Evolutionary conservation across 768 basidiomycete genomes (phyloP), one percentile per base, ranked within the genome.

Genomic region (Kwoniella dejecticola): DNA sequence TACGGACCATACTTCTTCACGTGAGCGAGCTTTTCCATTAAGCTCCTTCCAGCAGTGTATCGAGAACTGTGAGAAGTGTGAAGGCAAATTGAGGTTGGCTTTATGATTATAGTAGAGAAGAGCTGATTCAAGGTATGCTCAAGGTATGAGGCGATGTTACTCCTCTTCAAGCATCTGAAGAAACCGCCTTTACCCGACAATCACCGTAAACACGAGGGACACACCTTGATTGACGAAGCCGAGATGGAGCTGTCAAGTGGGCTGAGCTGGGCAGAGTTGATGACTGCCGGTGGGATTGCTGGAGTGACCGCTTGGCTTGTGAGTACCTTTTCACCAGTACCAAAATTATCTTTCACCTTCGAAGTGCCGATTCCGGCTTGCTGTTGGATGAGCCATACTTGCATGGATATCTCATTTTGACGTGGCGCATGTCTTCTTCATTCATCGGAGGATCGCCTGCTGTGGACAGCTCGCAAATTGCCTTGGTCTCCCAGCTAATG

Each of bases 1-100:
- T 95, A 89, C 71, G 93, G 91, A 6, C 85, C 88, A 1, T 95
- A 96, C 78, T 96, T 95, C 75, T 81, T 83, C 56, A 84, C 87
- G 89, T 89, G 68, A 67, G 86, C 81, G n/a, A 44, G 19, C 49
- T 23, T 31, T 31, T 38, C 52, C 19, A 13, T 66, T 46, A 68
- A 54, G 50, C 47, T n/a, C 36, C 45, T 46, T 53, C 52, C 24
- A 21, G 24, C 2, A 2, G 52, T 23, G 19, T 7, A 36, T 15
- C 33, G 7, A 7, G 33, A 36, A n/a, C n/a, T n/a, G n/a, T n/a
- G n/a, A n/a, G n/a, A n/a, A n/a, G n/a, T n/a, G n/a, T n/a, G n/a
- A n/a, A n/a, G n/a, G n/a, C n/a, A 42, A 42, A 42, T 42, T 36
- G 33, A 36, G 15, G 8, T 17, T 50, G 42, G 26, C 17, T 29